Base-by-base conservation (phyloP, 1,139 yeast genomes). In the Saccharomyces hybrid region DNA sequence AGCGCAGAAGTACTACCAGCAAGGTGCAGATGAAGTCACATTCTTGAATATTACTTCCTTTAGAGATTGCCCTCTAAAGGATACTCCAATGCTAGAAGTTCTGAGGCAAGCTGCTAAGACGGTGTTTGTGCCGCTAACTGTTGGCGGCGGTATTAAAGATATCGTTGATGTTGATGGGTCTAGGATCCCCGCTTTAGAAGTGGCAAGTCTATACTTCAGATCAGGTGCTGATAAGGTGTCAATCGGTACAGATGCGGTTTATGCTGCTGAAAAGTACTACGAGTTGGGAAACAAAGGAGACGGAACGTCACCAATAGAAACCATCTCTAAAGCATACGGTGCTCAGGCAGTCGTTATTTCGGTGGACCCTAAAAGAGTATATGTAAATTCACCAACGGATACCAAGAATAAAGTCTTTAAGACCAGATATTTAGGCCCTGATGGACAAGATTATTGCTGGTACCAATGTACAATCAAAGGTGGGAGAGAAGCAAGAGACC, bases 161-260 rank as follows among this genome's bases (percentile, higher is more conserved):
- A 81, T 88, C 64, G 77, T 79, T 31, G 98, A 93, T 64, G 95
- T 96, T 0, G 87, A 80, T 59, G 91, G 93, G 26, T 81, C 84
- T 21, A 62, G 72, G 4, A 83, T 88, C 14, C 84, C 96, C 8
- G 98, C 99, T 0, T 80, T 86, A 38, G 85, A 90, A 55, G 96
- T 93, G 14, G 99, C 99, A 0, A 82, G 88, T 50, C 75, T 89
- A 62, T 93, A 93, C 69, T 93, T 93, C 77, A 79, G 90, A 57
- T 88, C 97, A 0, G 99, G 99, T 55, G 99, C 99, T 11, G 99
- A 93, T 72, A 93, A 93, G 69, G 96, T 93, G 4, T 88, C 97
- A 53, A 93, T 93, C 67, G 99, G 99, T 11, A 83, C 96, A n/a
- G 99, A 93, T 74, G 96, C 99, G 0, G 99, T 93, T 0, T 71